Percentiles rank a stretch among this genome's conserved stretches.
Evolutionary conservation across 129 eudicot genomes (phyloP).

Genomic region (Flaveria sonorensis): DNA sequence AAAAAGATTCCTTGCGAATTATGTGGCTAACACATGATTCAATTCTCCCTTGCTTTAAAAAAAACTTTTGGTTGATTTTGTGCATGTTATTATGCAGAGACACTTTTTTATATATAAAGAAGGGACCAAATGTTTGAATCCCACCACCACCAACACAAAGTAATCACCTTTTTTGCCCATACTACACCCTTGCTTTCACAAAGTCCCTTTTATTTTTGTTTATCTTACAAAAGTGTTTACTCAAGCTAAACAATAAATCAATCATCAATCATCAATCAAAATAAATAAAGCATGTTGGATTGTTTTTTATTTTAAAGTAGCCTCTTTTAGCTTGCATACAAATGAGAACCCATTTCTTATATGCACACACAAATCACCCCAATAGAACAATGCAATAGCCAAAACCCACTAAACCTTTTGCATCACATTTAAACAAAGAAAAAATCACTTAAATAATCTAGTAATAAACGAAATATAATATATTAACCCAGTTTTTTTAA

Average conservation of each 20-base stretch:
- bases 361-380: constrained; percentile 7
- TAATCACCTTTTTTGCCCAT: constrained; percentile 26
- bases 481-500: background rate
- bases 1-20: constrained; percentile 17
- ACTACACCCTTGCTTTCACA: constrained; percentile 32
- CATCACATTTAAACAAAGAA: constrained; percentile 14
- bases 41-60: constrained; percentile 32
- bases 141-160: constrained; percentile 33
- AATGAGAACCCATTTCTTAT: constrained; percentile 14
- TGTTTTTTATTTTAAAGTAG: constrained; percentile 10
- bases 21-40: constrained; percentile 34
- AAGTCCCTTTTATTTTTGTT: constrained; percentile 5
- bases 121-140: constrained; percentile 40
- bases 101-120: constrained; percentile 28
- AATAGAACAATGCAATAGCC: constrained; percentile 5
- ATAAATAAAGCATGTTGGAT: background rate
- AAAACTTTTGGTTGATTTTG: constrained; percentile 39
- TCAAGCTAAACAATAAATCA: background rate
- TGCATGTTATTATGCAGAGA: constrained; percentile 27
- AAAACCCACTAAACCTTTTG: constrained; percentile 12
- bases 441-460: background rate
- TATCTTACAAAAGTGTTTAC: background rate
- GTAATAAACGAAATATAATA: background rate
- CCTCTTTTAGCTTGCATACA: background rate
- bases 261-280: background rate